Percentiles rank a stretch among this genome's conserved stretches.
Evolutionary conservation across 495 filamentous ascomycete genomes (phyloP).

Genomic region (Podospora appendiculata): DNA sequence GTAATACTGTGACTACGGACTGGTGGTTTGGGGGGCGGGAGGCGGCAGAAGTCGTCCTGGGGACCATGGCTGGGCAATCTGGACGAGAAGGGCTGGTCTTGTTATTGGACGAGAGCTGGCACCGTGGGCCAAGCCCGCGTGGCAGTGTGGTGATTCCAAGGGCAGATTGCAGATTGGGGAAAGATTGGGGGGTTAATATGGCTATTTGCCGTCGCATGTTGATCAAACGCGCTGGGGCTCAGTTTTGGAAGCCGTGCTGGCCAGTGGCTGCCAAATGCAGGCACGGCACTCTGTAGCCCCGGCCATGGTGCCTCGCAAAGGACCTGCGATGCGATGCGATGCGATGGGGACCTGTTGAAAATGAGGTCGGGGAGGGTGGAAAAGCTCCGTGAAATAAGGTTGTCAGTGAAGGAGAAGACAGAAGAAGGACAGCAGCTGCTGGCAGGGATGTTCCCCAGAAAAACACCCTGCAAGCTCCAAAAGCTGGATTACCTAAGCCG

Average conservation of each 20-base stretch:
- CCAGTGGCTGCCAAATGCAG: slow-evolving; percentile 18
- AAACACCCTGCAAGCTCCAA: too few relatives aligned
- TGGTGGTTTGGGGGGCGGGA: neutral
- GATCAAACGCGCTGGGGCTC: slow-evolving; percentile 14
- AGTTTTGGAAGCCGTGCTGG: slow-evolving; percentile 9
- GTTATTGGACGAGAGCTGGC: too few relatives aligned
- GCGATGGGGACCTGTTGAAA: neutral
- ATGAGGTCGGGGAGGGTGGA: neutral
- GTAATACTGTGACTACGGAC: too few relatives aligned
- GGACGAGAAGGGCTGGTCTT: slow-evolving; percentile 6
- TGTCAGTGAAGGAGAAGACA: neutral
- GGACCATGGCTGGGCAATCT: slow-evolving; percentile 18
- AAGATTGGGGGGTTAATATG: slow-evolving; percentile 24
- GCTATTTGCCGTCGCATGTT: slow-evolving; percentile 20
- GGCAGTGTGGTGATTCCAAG: slow-evolving; percentile 1
- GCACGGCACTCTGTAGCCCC: slow-evolving; percentile 9
- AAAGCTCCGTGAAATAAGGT: neutral
- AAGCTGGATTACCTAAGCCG: too few relatives aligned
- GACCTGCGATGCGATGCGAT: neutral
- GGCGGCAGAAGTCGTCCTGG: slow-evolving; percentile 6
- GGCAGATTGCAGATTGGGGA: slow-evolving; percentile 3
- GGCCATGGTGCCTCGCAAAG: neutral
- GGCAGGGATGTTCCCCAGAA: too few relatives aligned
- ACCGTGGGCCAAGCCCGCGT: too few relatives aligned
- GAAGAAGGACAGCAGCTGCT: too few relatives aligned